Percentiles rank a stretch among this genome's conserved stretches.
These are phyloP conservation scores for Plectranthus barbatus DNA, from an alignment of 257 asterid genomes.

Conservation along the genomic window DNA sequence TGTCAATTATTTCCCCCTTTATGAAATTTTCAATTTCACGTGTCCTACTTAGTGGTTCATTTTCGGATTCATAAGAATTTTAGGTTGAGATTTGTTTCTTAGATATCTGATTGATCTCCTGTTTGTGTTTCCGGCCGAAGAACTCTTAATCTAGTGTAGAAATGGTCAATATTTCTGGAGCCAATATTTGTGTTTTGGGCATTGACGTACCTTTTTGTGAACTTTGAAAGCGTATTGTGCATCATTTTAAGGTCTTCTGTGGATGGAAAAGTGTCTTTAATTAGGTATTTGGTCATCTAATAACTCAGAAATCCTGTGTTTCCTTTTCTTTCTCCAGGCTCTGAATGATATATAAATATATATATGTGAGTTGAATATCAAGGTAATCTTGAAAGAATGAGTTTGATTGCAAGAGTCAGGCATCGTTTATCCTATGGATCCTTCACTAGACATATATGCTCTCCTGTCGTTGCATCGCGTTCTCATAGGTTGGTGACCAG, in stretches of 20 bases:
- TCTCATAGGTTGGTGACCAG: constrained; percentile 28
- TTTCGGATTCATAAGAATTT: neutral
- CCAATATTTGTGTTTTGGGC: neutral
- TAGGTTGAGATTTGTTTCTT: neutral
- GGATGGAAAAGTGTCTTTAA: neutral
- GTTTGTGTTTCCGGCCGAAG: neutral
- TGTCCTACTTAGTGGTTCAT: neutral
- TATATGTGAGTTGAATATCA: constrained; percentile 2
- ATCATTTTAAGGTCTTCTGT: neutral
- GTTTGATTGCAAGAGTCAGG: constrained; percentile 45
- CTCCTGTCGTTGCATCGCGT: constrained; percentile 13
- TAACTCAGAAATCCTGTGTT: neutral
- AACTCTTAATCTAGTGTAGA: neutral
- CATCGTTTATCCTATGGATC: constrained; percentile 33
- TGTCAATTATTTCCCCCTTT: neutral
- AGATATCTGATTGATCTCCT: neutral
- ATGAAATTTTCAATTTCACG: neutral
- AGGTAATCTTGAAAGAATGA: constrained; percentile 28
- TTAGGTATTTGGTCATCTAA: neutral
- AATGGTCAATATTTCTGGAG: neutral
- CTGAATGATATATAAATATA: constrained; percentile 13
- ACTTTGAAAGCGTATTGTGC: neutral
- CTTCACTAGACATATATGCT: constrained; percentile 15
- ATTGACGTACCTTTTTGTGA: neutral
- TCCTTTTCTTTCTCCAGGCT: neutral